phyloP scores from a whole-genome alignment of 306 rosid species.

The Begonia peltatifolia region DNA sequence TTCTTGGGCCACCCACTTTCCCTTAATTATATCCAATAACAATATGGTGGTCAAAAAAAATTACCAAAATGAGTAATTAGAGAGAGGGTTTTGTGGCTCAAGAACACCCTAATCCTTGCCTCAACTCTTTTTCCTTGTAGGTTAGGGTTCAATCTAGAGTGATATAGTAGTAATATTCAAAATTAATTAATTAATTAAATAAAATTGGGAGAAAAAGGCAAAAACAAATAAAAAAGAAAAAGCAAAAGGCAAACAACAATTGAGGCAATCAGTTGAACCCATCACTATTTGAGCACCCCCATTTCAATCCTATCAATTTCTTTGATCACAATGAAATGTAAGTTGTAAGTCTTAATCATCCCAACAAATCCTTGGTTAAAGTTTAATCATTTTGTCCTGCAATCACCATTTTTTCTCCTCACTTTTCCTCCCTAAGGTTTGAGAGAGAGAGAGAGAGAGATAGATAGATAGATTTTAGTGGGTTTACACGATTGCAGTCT shows the following conservation, averaged over 20 bases:
- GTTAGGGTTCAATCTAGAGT: too few relatives aligned
- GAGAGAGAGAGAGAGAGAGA: too few relatives aligned
- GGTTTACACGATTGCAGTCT: too few relatives aligned
- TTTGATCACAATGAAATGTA: constrained; percentile 11
- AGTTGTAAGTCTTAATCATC: constrained; percentile 37
- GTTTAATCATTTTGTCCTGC: neutral
- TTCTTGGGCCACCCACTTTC: neutral
- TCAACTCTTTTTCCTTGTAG: neutral
- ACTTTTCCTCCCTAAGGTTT: too few relatives aligned
- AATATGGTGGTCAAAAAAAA: too few relatives aligned
- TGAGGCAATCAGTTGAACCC: constrained; percentile 31
- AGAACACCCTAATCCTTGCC: neutral
- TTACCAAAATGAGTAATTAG: neutral
- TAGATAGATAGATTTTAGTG: too few relatives aligned
- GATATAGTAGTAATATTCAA: neutral
- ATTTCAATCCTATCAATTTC: constrained; percentile 52
- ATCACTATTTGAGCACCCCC: constrained; percentile 34
- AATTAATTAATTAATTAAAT: constrained; percentile 11
- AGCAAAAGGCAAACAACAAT: constrained; percentile 12
- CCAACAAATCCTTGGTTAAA: constrained; percentile 8
- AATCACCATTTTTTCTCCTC: too few relatives aligned
- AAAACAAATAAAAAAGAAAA: neutral
- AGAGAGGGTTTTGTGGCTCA: neutral
- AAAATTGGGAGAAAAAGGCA: neutral
- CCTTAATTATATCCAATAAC: too few relatives aligned